Evolutionary conservation across 2,329 filamentous ascomycete species (phyloP).

Genomic region (Cladosporium austrohemisphaericum): DNA sequence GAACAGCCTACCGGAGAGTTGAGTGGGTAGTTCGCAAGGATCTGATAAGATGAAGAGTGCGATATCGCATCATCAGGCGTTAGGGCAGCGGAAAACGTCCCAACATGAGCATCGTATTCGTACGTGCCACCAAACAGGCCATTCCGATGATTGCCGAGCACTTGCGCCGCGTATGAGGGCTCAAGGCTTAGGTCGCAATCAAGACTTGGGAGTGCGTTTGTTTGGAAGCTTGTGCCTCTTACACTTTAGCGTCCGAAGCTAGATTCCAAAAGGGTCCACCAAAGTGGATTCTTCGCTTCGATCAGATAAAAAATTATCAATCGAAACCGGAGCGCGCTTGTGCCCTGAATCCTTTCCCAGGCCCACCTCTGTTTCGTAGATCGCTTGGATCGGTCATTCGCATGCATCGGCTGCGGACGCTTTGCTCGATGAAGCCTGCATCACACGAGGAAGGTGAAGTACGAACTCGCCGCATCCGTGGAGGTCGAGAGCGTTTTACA

Average conservation of each 20-base stretch:
- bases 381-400: too few species aligned
- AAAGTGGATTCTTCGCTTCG: not conserved
- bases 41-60: constrained; percentile 8
- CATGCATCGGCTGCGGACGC: too few species aligned
- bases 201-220: not conserved
- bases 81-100: not conserved
- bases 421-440: too few species aligned
- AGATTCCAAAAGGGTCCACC: not conserved
- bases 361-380: too few species aligned
- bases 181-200: not conserved
- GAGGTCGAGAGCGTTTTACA: too few species aligned
- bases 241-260: not conserved
- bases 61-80: not conserved
- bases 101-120: not conserved
- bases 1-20: constrained; percentile 1
- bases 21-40: constrained; percentile 1
- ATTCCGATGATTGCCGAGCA: not conserved
- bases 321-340: too few species aligned
- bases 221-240: constrained; percentile 1
- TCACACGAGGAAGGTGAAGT: too few species aligned
- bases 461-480: too few species aligned
- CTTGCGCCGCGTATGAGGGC: not conserved
- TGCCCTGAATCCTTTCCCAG: too few species aligned
- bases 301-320: constrained; percentile 6
- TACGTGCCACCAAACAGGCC: not conserved